phyloP scores from a whole-genome alignment of 2,329 filamentous ascomycete species.

The Alternaria incomplexa region DNA sequence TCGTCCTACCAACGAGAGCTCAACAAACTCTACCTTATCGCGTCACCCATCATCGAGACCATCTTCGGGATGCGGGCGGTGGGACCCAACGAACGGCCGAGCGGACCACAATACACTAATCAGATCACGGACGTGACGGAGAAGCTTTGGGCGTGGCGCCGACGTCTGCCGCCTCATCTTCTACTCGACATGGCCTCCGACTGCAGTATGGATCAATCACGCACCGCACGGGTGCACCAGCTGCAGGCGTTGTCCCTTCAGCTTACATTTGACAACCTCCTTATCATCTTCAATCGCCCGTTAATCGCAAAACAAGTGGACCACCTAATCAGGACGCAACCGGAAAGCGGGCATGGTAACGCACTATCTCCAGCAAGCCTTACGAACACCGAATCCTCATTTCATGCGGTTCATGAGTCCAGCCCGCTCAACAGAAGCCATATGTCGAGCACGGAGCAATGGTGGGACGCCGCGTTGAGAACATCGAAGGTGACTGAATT shows the following conservation, averaged over 20 bases:
- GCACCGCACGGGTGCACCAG: slow-evolving; percentile 20
- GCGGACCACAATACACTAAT: slow-evolving; percentile 15
- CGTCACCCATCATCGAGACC: slow-evolving; percentile 38
- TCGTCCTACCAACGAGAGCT: slow-evolving; percentile 28
- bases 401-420: not conserved
- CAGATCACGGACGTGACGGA: slow-evolving; percentile 25
- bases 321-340: slow-evolving; percentile 26
- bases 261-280: slow-evolving; percentile 52
- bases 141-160: slow-evolving; percentile 30
- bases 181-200: slow-evolving; percentile 26
- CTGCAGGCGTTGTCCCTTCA: slow-evolving; percentile 53
- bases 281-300: slow-evolving; percentile 54
- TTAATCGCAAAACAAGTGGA: slow-evolving; percentile 48
- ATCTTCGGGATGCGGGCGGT: slow-evolving; percentile 29
- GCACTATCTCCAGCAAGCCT: slow-evolving; percentile 6
- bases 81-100: slow-evolving; percentile 3
- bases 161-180: slow-evolving; percentile 30
- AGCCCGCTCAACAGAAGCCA: slow-evolving; percentile 15
- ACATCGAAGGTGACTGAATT: slow-evolving; percentile 48
- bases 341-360: slow-evolving; percentile 7
- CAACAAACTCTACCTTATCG: slow-evolving; percentile 38
- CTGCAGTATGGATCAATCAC: slow-evolving; percentile 12
- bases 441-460: slow-evolving; percentile 37
- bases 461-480: slow-evolving; percentile 49
- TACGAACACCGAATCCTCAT: slow-evolving; percentile 5